Evolutionary conservation across 176 grass and related monocot genomes (phyloP).

Genomic region (Oryza officinalis): DNA sequence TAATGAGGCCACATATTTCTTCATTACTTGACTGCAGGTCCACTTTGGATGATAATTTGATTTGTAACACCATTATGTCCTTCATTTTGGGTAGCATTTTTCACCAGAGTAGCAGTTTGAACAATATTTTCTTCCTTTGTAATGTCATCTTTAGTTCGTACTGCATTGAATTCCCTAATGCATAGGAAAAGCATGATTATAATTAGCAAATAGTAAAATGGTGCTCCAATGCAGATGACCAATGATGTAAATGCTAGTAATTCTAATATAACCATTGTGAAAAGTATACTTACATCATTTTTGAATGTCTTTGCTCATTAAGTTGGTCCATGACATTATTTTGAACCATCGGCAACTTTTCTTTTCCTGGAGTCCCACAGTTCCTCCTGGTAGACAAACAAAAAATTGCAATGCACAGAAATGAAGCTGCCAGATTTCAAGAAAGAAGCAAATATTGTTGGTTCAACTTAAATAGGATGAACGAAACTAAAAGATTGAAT

Average conservation of each 20-base stretch:
- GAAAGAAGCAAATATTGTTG: background rate
- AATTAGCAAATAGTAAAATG: no score
- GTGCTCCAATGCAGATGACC: no score
- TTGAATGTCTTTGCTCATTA: background rate
- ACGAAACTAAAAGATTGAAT: background rate
- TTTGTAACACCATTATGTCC: no score
- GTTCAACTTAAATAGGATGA: background rate
- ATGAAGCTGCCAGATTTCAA: background rate
- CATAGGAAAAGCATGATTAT: background rate
- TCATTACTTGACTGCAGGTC: background rate
- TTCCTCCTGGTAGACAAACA: background rate
- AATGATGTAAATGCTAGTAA: no score
- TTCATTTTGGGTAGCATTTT: background rate
- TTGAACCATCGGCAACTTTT: background rate
- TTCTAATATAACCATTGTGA: no score
- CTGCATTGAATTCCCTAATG: background rate
- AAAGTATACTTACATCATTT: background rate
- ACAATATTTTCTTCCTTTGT: background rate
- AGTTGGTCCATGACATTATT: background rate
- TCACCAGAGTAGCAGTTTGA: background rate
- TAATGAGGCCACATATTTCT: background rate
- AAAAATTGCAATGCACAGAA: background rate
- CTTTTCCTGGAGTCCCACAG: background rate
- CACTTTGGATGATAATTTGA: background rate
- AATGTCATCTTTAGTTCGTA: background rate